Evolutionary conservation across 1,284 basidiomycete genomes (phyloP).

Genomic region (Ganoderma resinaceum): DNA sequence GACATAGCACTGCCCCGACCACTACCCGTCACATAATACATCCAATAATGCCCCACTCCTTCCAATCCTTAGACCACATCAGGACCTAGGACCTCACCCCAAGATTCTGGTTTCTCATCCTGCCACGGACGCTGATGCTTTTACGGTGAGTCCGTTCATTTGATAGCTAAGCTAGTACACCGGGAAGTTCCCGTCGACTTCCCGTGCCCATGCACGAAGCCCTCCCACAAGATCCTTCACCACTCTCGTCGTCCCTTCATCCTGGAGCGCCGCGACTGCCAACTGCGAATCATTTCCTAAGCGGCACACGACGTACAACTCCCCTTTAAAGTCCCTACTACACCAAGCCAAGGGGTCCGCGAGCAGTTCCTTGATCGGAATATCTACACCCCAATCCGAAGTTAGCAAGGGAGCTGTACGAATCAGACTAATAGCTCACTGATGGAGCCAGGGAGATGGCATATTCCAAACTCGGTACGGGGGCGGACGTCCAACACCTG

Average conservation of each 20-base stretch:
- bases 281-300: slow-evolving; percentile 95
- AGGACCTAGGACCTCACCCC: too few species aligned
- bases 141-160: background rate
- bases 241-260: slow-evolving; percentile 47
- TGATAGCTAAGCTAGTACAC: slow-evolving; percentile 69
- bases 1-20: background rate
- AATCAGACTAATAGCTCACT: slow-evolving; percentile 58
- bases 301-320: slow-evolving; percentile 75
- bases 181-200: slow-evolving; percentile 80
- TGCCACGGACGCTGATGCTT: background rate
- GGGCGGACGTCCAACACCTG: slow-evolving; percentile 87
- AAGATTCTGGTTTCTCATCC: background rate
- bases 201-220: slow-evolving; percentile 75
- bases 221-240: slow-evolving; percentile 84
- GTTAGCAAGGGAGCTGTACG: background rate
- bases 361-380: slow-evolving; percentile 70
- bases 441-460: slow-evolving; percentile 75
- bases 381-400: slow-evolving; percentile 50
- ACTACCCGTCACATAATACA: slow-evolving; percentile 15
- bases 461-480: slow-evolving; percentile 86
- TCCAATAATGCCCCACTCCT: slow-evolving; percentile 18
- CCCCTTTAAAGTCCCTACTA: slow-evolving; percentile 24
- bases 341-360: slow-evolving; percentile 53
- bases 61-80: background rate
- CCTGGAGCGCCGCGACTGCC: slow-evolving; percentile 73